Evolutionary conservation across 2,329 filamentous ascomycete species (phyloP).

Genomic region (Aspergillus sp.): DNA sequence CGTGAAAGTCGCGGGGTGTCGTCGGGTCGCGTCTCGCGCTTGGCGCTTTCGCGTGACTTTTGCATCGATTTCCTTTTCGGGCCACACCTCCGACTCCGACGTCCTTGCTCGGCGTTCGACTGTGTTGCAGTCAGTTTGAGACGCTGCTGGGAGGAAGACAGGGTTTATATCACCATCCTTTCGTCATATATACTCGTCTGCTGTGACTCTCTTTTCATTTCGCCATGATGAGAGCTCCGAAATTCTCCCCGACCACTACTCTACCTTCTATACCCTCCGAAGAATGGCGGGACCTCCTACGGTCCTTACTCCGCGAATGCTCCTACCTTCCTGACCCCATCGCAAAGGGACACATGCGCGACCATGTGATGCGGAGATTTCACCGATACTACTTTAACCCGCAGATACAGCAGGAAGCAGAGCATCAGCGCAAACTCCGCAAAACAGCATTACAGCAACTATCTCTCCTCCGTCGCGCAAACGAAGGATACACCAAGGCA

Average conservation of each 20-base stretch:
- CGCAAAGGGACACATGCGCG: conserved; percentile 45
- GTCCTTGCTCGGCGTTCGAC: not conserved
- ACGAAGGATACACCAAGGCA: conserved; percentile 47
- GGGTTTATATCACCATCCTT: not conserved
- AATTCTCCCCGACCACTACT: not conserved
- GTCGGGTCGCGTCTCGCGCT: conserved; percentile 19
- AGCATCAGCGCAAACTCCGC: conserved; percentile 15
- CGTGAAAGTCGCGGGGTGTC: conserved; percentile 18
- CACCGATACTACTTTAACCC: conserved; percentile 30
- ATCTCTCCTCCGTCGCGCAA: conserved; percentile 45
- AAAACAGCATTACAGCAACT: conserved; percentile 32
- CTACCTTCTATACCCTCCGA: conserved; percentile 9
- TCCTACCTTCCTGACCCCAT: conserved; percentile 55
- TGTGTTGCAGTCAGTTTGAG: not conserved
- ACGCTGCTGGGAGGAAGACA: not conserved
- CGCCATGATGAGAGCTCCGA: not conserved
- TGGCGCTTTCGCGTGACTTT: conserved; percentile 17
- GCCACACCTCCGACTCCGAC: conserved; percentile 5
- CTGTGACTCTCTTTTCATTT: not conserved
- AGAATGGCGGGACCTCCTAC: conserved; percentile 44
- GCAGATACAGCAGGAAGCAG: conserved; percentile 10
- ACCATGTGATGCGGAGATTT: conserved; percentile 45
- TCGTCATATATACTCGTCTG: too few species aligned
- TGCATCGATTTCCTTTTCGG: conserved; percentile 13
- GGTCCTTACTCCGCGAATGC: conserved; percentile 52